These are phyloP conservation scores for Yamadazyma sp. DNA, from an alignment of 805 yeast genomes.

Conservation along the genomic window DNA sequence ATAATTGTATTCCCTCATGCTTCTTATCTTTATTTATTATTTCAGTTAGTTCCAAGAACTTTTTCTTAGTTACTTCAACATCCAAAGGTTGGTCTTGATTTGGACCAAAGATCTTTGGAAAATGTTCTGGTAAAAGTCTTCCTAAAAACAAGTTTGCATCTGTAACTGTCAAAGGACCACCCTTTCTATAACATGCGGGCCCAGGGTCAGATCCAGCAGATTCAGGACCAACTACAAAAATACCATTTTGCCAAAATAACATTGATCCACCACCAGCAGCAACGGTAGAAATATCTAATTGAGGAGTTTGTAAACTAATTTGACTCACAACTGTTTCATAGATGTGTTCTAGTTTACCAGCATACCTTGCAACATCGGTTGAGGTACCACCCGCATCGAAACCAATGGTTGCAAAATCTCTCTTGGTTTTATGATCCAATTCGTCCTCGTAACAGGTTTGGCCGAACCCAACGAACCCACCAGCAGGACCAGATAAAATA, in stretches of 20 bases:
- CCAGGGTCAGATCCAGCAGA: constrained; percentile 42
- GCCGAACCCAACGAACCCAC: constrained; percentile 94
- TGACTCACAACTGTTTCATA: constrained; percentile 45
- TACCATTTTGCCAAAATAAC: constrained; percentile 35
- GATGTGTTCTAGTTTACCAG: constrained; percentile 40
- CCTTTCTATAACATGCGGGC: constrained; percentile 39
- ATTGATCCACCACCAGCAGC: constrained; percentile 49
- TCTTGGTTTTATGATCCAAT: too few relatives aligned
- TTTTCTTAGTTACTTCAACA: constrained; percentile 42
- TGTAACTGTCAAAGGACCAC: constrained; percentile 39
- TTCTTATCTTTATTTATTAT: constrained; percentile 42
- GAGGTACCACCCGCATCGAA: constrained; percentile 46
- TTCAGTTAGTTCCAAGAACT: constrained; percentile 45
- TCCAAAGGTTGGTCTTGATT: constrained; percentile 33
- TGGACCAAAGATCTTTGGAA: constrained; percentile 39
- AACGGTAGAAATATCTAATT: constrained; percentile 42
- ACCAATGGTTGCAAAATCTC: constrained; percentile 33
- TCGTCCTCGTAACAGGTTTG: constrained; percentile 64
- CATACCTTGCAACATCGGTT: constrained; percentile 42
- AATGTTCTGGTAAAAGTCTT: constrained; percentile 31
- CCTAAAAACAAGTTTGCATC: constrained; percentile 38
- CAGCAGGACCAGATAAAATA: constrained; percentile 94
- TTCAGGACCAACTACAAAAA: constrained; percentile 40
- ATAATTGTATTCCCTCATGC: constrained; percentile 15
- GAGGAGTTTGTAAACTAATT: constrained; percentile 44